These are phyloP conservation scores for Mycena kentingensis DNA, from an alignment of 768 basidiomycete genomes.

Conservation along the genomic window DNA sequence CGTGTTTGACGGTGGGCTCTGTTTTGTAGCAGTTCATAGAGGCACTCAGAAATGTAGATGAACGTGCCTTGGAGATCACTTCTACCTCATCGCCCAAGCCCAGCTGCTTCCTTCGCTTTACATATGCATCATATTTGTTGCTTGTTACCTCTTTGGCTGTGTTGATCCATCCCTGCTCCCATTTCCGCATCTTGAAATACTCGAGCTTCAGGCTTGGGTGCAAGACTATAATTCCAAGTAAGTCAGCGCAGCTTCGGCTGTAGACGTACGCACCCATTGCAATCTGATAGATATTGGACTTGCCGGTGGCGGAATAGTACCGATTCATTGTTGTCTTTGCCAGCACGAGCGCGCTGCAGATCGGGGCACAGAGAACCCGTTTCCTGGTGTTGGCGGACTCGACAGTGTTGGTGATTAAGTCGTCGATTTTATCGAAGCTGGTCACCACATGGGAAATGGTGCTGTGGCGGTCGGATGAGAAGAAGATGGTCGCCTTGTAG, in stretches of 20 bases:
- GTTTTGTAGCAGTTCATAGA: not conserved
- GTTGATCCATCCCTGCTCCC: constrained; percentile 30
- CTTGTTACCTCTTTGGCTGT: constrained; percentile 21
- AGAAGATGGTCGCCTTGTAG: constrained; percentile 31
- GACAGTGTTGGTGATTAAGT: constrained; percentile 14
- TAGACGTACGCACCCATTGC: constrained; percentile 27
- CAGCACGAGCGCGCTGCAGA: constrained; percentile 21
- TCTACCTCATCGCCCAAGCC: not conserved
- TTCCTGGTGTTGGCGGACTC: not conserved
- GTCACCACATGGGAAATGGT: constrained; percentile 33
- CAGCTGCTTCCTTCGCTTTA: not conserved
- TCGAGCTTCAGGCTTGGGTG: constrained; percentile 32
- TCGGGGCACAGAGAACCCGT: constrained; percentile 5
- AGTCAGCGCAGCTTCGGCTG: too few species aligned
- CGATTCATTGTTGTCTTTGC: constrained; percentile 28
- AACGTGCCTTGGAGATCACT: not conserved
- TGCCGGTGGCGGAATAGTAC: constrained; percentile 28
- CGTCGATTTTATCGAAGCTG: constrained; percentile 37
- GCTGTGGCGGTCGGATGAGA: constrained; percentile 20
- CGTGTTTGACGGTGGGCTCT: not conserved
- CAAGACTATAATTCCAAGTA: constrained; percentile 24
- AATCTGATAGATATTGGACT: constrained; percentile 24
- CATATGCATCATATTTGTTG: constrained; percentile 21
- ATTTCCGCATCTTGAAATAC: constrained; percentile 30
- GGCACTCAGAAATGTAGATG: not conserved